These are phyloP conservation scores for Ophiorrhiza pumila DNA, from an alignment of 257 asterid genomes.

Conservation along the genomic window DNA sequence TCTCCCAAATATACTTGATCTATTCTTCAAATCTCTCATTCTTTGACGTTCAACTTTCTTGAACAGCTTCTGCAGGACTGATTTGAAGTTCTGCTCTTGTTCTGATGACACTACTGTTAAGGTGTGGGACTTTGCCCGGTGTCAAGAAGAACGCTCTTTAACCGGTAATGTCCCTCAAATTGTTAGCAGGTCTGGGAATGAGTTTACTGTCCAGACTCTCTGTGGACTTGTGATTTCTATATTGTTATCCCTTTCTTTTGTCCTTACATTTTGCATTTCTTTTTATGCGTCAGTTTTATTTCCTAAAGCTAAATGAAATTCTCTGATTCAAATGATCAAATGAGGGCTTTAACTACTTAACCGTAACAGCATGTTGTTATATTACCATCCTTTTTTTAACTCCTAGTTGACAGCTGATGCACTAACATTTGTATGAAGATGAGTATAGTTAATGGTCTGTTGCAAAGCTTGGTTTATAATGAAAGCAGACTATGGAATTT, in stretches of 20 bases:
- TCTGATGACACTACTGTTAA: conserved; percentile 97
- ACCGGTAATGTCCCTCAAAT: conserved; percentile 81
- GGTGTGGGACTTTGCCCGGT: conserved; percentile 99
- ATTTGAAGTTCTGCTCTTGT: conserved; percentile 97
- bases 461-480: background rate
- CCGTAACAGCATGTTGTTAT: background rate
- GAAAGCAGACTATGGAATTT: background rate
- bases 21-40: background rate
- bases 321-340: background rate
- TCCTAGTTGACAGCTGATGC: background rate
- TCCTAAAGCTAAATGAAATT: background rate
- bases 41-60: conserved; percentile 5
- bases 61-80: conserved; percentile 93
- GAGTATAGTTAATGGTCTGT: background rate
- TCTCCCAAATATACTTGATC: too few species aligned
- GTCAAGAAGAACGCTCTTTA: conserved; percentile 93
- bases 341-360: background rate
- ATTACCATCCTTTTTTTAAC: background rate
- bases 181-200: conserved; percentile 16
- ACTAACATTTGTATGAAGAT: background rate
- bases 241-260: background rate
- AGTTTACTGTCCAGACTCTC: background rate
- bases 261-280: background rate
- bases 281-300: background rate
- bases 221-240: background rate